Base-by-base conservation (phyloP, 768 basidiomycete species). In the Amanita brunnescens region DNA sequence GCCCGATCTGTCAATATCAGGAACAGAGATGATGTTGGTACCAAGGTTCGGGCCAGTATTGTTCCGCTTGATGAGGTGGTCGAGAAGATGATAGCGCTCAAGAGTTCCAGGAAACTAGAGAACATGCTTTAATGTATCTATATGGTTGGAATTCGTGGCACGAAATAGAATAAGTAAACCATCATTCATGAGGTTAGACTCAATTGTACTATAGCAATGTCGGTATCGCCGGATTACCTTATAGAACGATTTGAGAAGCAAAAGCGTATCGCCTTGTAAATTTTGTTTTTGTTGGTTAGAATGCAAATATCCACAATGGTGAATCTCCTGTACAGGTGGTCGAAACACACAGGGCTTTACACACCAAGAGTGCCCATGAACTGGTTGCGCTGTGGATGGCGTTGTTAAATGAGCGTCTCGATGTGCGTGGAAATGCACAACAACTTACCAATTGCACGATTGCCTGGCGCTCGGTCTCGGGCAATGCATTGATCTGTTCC, bases 1-100 rank as follows among this genome's bases (percentile, higher is more conserved):
- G 73, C 76, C 39, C 78, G 78, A 37, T 90, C 95, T 5, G 96
- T 98, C 57, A 98, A 99, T 62, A 83, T 98, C 14, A 82, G 95
- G 53, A 98, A 97, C 67, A 83, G 96, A 32, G 95, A 98, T 65
- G 92, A 97, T 59, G 79, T 86, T 30, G 91, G 89, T 18, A 85
- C 78, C 49, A 95, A 97, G 67, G 76, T 83, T 2, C 81, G 85
- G 65, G 80, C 81, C 7, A 83, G 89, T 67, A 85, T 83, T 64
- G 71, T 83, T 41, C 73, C 85, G 9, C 67, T 97, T 24, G 86
- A 87, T 38, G 81, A 78, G 23, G 73, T 93, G 13, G 68, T 83
- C 7, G 62, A 77, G 61, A 86, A 90, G 67, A 67, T 97, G 44
- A 67, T 86, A 13, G 70, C 69, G 34, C 73, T 99, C 58, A 96